A percentile compares a stretch with the other conserved stretches of the same genome.
These are phyloP conservation scores for Ophiocordyceps unilateralis DNA, from an alignment of 2,329 filamentous ascomycete species.

Conservation along the genomic window DNA sequence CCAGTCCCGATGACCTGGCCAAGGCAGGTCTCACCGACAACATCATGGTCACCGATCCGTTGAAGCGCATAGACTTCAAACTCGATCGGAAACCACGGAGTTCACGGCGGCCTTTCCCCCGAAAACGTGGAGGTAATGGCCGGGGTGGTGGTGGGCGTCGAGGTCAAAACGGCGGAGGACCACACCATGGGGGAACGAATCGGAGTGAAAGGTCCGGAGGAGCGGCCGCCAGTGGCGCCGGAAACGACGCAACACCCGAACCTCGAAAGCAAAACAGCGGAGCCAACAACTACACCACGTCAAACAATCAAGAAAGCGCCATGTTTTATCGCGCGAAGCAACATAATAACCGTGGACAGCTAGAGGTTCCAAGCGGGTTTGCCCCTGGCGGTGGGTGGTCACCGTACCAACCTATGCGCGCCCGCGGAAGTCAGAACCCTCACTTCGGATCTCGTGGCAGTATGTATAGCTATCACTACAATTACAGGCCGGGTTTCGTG, in stretches of 20 bases:
- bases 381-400: conserved; percentile 2
- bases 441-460: conserved; percentile 2
- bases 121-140: conserved; percentile 8
- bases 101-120: conserved; percentile 8
- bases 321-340: conserved; percentile 1
- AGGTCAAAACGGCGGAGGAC: not conserved
- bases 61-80: conserved; percentile 47
- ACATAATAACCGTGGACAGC: not conserved
- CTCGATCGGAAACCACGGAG: conserved; percentile 30
- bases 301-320: not conserved
- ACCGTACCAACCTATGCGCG: conserved; percentile 4
- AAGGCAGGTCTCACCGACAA: conserved; percentile 36
- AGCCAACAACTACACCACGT: not conserved
- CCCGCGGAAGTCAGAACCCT: conserved; percentile 4
- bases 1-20: conserved; percentile 39
- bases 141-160: conserved; percentile 1
- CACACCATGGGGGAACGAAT: not conserved
- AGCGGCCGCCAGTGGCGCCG: not conserved
- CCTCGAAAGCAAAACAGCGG: not conserved
- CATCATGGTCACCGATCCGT: conserved; percentile 48
- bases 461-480: conserved; percentile 1
- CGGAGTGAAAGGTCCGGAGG: not conserved
- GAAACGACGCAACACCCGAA: not conserved
- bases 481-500: not conserved
- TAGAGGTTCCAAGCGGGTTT: not conserved